These are phyloP conservation scores for Debaryomyces maramus DNA, from an alignment of 805 yeast genomes.

Conservation along the genomic window DNA sequence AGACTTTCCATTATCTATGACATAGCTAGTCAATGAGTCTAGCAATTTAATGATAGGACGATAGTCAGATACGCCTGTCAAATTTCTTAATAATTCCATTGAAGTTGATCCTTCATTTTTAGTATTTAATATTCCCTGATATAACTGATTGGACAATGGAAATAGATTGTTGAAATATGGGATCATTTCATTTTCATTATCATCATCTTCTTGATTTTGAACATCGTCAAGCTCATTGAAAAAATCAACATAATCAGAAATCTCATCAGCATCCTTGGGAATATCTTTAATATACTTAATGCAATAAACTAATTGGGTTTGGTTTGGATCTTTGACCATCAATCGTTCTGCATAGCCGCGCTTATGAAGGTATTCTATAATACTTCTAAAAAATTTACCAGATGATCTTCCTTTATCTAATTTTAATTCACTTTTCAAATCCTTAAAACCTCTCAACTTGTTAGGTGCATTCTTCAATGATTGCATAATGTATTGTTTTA, in stretches of 20 bases:
- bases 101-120: constrained; percentile 58
- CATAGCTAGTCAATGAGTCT: constrained; percentile 47
- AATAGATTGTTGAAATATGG: constrained; percentile 52
- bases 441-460: constrained; percentile 58
- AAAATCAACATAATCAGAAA: constrained; percentile 38
- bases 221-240: constrained; percentile 22
- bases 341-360: constrained; percentile 51
- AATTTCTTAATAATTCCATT: constrained; percentile 47
- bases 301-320: constrained; percentile 34
- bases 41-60: constrained; percentile 53
- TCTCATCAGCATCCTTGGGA: constrained; percentile 46
- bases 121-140: constrained; percentile 42
- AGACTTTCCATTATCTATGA: constrained; percentile 27
- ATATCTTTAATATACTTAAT: constrained; percentile 45
- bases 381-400: constrained; percentile 49
- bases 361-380: constrained; percentile 45
- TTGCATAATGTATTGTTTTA: constrained; percentile 42
- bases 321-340: constrained; percentile 42
- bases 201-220: constrained; percentile 22
- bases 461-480: constrained; percentile 59
- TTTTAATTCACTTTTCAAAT: constrained; percentile 58
- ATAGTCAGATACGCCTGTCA: constrained; percentile 57
- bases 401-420: constrained; percentile 42
- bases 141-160: constrained; percentile 67
- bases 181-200: constrained; percentile 7